phyloP scores from a whole-genome alignment of 2,329 filamentous ascomycete species.

The Phyllosticta citribraziliensis region DNA sequence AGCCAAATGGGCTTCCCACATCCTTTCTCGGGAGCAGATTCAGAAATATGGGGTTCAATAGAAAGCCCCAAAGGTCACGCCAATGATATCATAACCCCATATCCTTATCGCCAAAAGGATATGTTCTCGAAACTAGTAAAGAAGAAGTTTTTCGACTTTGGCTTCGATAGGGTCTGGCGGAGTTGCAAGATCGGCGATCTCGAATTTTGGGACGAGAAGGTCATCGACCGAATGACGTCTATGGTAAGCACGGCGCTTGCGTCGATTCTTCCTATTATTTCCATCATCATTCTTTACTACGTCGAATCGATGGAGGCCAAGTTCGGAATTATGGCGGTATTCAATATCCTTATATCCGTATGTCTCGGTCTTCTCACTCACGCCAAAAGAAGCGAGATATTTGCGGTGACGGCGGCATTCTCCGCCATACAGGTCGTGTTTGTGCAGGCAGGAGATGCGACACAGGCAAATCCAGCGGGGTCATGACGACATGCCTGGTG shows the following conservation, averaged over 20 bases:
- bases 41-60: neutral
- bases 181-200: too few species aligned
- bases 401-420: neutral
- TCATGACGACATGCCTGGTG: neutral
- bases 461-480: neutral
- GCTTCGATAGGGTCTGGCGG: too few species aligned
- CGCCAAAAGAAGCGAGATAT: neutral
- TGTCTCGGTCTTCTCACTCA: neutral
- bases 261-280: neutral
- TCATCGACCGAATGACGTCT: neutral
- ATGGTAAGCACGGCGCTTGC: neutral
- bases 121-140: too few species aligned
- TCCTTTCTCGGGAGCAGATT: neutral
- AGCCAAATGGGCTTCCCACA: neutral
- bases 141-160: too few species aligned
- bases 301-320: neutral
- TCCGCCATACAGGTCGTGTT: constrained; percentile 4
- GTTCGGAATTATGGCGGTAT: neutral
- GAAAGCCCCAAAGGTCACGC: neutral
- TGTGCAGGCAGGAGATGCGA: neutral
- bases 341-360: neutral
- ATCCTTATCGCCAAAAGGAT: too few species aligned
- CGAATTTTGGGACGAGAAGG: too few species aligned
- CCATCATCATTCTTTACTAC: neutral
- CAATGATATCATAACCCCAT: neutral